These are phyloP conservation scores for Lachnellula subtilissima DNA, from an alignment of 2,329 filamentous ascomycete genomes.

Conservation along the genomic window DNA sequence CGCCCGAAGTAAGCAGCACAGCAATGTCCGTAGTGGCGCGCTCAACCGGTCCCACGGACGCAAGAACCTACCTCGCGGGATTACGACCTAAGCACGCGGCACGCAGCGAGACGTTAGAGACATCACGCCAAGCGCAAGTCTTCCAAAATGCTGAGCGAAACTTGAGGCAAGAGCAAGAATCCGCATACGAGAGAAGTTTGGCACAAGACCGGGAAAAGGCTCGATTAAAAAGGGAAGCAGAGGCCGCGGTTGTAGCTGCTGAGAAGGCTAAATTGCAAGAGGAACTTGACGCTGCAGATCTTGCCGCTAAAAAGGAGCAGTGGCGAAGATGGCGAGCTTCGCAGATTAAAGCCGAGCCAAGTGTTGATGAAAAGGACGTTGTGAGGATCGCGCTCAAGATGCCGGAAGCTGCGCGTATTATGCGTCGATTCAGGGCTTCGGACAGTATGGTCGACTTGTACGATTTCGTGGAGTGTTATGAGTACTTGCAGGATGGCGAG, in stretches of 20 bases:
- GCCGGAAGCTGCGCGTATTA: constrained; percentile 61
- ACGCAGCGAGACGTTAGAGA: constrained; percentile 69
- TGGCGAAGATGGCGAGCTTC: constrained; percentile 80
- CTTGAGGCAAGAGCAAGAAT: constrained; percentile 84
- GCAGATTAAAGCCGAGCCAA: constrained; percentile 64
- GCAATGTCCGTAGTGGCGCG: constrained; percentile 88
- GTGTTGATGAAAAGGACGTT: constrained; percentile 56
- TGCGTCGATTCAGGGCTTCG: constrained; percentile 67
- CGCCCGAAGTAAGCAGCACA: constrained; percentile 74
- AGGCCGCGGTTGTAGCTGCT: constrained; percentile 63
- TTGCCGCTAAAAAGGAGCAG: constrained; percentile 50
- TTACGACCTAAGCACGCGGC: constrained; percentile 68
- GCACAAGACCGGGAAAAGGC: constrained; percentile 84
- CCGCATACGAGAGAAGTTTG: constrained; percentile 86
- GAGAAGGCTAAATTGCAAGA: constrained; percentile 56
- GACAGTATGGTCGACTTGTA: constrained; percentile 83
- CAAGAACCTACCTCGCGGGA: constrained; percentile 69
- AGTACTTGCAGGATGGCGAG: constrained; percentile 47
- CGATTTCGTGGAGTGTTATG: constrained; percentile 91
- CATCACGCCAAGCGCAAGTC: constrained; percentile 62
- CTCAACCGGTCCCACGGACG: constrained; percentile 65
- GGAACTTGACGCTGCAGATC: constrained; percentile 51
- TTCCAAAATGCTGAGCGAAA: constrained; percentile 67
- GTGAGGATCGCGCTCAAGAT: constrained; percentile 68
- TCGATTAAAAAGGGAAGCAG: constrained; percentile 69